Conservation (phyloP, 768 basidiomycete species). For the Termitomyces sp. region DNA sequence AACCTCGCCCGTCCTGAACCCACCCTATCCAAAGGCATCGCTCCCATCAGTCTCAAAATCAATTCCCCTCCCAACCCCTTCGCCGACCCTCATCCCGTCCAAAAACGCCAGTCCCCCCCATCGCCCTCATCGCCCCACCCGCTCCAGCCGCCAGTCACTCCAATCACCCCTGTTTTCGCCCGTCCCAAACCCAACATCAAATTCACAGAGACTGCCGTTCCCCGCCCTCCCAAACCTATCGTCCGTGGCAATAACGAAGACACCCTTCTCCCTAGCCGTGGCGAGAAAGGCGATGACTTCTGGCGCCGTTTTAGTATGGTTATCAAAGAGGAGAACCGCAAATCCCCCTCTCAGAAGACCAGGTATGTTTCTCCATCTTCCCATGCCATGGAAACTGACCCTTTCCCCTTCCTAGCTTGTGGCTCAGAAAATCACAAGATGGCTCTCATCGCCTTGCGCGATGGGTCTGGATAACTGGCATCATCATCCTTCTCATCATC, state of each 20-base stretch:
- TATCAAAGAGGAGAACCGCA: slow-evolving; percentile 58
- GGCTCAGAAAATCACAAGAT: slow-evolving; percentile 63
- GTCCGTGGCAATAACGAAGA: slow-evolving; percentile 70
- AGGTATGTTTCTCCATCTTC: slow-evolving; percentile 18
- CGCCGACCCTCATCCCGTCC: slow-evolving; percentile 5
- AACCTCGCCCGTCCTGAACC: slow-evolving; percentile 51
- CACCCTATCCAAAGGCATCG: slow-evolving; percentile 24
- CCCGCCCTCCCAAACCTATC: slow-evolving; percentile 41
- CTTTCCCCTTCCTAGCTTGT: slow-evolving; percentile 31
- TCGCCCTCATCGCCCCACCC: slow-evolving; percentile 58
- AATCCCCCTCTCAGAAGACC: slow-evolving; percentile 36
- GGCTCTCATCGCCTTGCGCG: slow-evolving; percentile 51
- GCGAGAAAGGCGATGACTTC: slow-evolving; percentile 79
- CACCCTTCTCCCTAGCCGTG: slow-evolving; percentile 60
- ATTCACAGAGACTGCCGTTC: slow-evolving; percentile 36
- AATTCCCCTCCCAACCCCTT: neutral
- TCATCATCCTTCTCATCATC: slow-evolving; percentile 49
- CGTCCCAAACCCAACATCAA: slow-evolving; percentile 49
- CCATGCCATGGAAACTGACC: no score
- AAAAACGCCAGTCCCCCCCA: slow-evolving; percentile 20
- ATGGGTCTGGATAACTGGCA: slow-evolving; percentile 70
- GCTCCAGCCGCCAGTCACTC: slow-evolving; percentile 71
- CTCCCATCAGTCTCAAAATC: slow-evolving; percentile 13
- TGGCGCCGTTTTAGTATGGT: slow-evolving; percentile 87
- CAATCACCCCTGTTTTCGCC: slow-evolving; percentile 75